Evolutionary conservation across 495 filamentous ascomycete genomes (phyloP).

Genomic region (Hypoxylon cercidicola): DNA sequence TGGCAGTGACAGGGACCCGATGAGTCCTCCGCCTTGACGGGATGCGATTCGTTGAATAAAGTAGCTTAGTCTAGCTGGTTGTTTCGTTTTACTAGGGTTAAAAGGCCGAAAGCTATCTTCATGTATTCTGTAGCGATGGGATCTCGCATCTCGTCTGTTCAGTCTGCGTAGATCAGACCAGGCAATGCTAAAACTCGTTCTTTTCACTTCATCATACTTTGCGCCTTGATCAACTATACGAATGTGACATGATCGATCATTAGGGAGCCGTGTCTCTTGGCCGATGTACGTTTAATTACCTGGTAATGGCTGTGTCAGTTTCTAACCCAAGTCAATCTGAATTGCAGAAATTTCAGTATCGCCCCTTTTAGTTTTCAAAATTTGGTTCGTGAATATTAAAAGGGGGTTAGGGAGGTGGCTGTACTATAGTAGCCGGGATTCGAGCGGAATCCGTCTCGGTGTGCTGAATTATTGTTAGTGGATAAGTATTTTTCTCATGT

Average conservation of each 20-base stretch:
- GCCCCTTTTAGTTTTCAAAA: neutral
- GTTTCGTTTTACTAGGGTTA: constrained; percentile 2
- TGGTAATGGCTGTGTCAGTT: too few relatives aligned
- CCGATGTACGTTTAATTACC: too few relatives aligned
- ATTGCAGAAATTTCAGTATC: too few relatives aligned
- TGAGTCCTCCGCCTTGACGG: constrained; percentile 40
- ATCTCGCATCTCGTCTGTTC: constrained; percentile 19
- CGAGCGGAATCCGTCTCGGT: constrained; percentile 4
- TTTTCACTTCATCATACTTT: constrained; percentile 10
- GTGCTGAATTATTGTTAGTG: neutral
- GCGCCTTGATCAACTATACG: neutral
- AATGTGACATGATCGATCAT: constrained; percentile 25
- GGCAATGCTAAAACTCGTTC: constrained; percentile 38
- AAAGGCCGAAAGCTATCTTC: constrained; percentile 16
- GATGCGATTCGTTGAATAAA: constrained; percentile 1
- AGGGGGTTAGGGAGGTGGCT: neutral
- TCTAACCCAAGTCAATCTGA: too few relatives aligned
- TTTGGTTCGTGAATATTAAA: constrained; percentile 1
- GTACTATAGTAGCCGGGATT: constrained; percentile 6
- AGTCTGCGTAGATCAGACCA: constrained; percentile 34
- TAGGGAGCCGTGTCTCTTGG: neutral
- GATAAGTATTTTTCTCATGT: neutral
- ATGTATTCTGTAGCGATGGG: constrained; percentile 20
- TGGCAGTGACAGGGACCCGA: constrained; percentile 43
- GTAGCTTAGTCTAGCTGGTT: constrained; percentile 11